Conservation (phyloP, 306 rosid species). For the Acacia confusa region DNA sequence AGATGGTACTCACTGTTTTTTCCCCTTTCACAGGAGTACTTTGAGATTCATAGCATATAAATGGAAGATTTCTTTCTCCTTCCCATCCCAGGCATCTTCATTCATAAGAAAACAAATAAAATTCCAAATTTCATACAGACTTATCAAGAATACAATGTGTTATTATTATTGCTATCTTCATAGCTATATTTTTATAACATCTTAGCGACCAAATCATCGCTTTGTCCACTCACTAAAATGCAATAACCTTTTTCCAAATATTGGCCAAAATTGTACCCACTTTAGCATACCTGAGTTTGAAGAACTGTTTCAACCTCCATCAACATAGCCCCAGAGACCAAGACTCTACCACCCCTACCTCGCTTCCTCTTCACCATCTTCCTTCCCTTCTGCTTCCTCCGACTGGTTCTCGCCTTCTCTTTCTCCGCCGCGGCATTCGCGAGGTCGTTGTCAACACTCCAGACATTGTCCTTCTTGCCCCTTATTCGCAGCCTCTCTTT, state of each 20-base stretch:
- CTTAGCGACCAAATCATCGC: constrained; percentile 9
- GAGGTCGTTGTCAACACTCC: constrained; percentile 84
- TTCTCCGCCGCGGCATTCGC: constrained; percentile 44
- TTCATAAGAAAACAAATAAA: background rate
- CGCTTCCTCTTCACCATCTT: constrained; percentile 48
- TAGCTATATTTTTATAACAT: background rate
- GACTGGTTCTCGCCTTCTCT: constrained; percentile 25
- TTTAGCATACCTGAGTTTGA: constrained; percentile 70
- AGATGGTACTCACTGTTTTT: background rate
- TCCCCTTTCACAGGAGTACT: background rate
- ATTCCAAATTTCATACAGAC: background rate
- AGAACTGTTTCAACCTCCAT: constrained; percentile 83
- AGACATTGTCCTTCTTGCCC: constrained; percentile 79
- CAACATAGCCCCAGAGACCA: constrained; percentile 81
- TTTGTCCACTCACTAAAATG: background rate
- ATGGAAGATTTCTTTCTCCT: background rate
- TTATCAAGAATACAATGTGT: background rate
- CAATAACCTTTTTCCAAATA: background rate
- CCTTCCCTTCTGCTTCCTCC: constrained; percentile 46
- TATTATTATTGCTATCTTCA: background rate
- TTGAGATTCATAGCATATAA: background rate
- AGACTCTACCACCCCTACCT: constrained; percentile 43
- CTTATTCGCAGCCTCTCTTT: constrained; percentile 34
- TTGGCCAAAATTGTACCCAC: background rate
- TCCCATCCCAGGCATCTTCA: background rate